Base-by-base conservation (phyloP, 768 basidiomycete genomes). In the Russula compacta region DNA sequence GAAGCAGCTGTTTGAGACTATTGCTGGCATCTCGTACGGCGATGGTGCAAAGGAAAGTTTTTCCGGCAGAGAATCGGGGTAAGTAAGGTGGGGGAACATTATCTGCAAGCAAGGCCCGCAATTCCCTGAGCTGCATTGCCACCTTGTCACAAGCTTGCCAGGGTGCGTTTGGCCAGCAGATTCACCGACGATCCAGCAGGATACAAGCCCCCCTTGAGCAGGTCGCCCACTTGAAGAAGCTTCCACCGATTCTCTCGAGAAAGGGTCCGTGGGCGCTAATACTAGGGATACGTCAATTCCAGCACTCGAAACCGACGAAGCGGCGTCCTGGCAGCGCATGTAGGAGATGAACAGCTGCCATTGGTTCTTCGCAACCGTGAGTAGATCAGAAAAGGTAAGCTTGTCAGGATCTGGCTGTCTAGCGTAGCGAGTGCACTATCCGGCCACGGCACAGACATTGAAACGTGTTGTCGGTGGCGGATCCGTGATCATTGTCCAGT, bases 391-490 rank as follows among this genome's bases (percentile, higher is more conserved):
- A 29, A 47, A 32, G n/a, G 19, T 7, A 21, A 1, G 19, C 17
- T 29, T 21, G 43, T 39, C 42, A 17, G 32, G 24, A 46, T 36
- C 60, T 61, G 29, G 56, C 49, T 4, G n/a, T 32, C 36, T 49
- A 52, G 15, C 1, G 4, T 68, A 93, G 92, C 93, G 73, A 83
- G 92, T 95, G 46, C 79, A 86, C 64, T 80, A 83, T 66, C 92
- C 94, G 6, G 91, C 94, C 14, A 83, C 89, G 1, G 76, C 89
- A 9, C 94, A 98, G 75, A 79, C 87, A 6, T 65, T 91, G 60
- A 98, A 97, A 74, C 92, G 94, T 33, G 69, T 98, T 52, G 81
- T 88, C n/a, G 92, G 86, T 59, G 88, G 90, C 9, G 94, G 94
- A 4, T 64, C 88, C 10, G 77, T 79, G 51, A 94, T 93, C 79